A percentile compares a stretch with the other conserved stretches of the same genome.
Evolutionary conservation across 331 rosid genomes (phyloP).

Genomic region (Acacia pycnantha): DNA sequence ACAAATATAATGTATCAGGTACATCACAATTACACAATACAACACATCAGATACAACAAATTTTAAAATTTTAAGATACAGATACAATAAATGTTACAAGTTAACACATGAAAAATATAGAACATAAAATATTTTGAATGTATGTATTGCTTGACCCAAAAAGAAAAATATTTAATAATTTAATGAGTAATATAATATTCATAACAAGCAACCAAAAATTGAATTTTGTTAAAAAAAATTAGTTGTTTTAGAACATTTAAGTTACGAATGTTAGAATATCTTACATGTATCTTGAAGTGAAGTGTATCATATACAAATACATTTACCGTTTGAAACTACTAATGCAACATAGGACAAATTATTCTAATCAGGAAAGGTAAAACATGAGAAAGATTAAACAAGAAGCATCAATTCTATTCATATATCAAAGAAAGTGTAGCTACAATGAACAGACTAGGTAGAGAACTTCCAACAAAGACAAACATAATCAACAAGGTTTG

Average conservation of each 20-base stretch:
- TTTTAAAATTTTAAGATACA: background rate
- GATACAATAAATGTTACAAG: background rate
- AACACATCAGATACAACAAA: background rate
- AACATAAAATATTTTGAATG: background rate
- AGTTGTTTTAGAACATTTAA: background rate
- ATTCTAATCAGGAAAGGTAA: background rate
- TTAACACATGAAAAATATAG: background rate
- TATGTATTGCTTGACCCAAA: background rate
- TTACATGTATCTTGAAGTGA: background rate
- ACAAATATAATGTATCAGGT: background rate
- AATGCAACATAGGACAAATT: background rate
- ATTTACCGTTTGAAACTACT: background rate
- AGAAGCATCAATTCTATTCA: background rate
- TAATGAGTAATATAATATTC: background rate
- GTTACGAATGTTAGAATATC: background rate
- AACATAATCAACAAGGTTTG: background rate
- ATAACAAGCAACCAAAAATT: background rate
- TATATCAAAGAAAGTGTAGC: background rate
- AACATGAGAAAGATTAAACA: background rate
- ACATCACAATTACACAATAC: background rate
- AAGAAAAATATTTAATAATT: background rate
- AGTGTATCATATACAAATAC: background rate
- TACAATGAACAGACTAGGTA: background rate
- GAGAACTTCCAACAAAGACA: background rate
- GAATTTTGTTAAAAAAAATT: background rate